A percentile compares a stretch with the other conserved stretches of the same genome.
phyloP scores from a whole-genome alignment of 345 rosid genomes.

The Reutealis trisperma region DNA sequence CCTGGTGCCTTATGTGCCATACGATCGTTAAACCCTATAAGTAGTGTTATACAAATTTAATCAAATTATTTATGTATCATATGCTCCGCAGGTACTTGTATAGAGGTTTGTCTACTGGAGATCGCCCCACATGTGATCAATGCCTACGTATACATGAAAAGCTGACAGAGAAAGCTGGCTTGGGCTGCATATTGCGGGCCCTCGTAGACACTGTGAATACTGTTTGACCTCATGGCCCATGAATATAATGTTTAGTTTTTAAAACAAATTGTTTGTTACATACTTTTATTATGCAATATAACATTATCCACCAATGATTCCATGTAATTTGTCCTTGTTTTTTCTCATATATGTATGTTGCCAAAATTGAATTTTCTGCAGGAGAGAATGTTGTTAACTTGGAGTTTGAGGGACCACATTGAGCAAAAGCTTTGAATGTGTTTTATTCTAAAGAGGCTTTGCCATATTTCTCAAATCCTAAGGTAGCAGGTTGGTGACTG shows the following conservation, averaged over 20 bases:
- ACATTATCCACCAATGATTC: background rate
- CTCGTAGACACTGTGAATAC: slow-evolving; percentile 75
- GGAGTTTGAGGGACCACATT: no score
- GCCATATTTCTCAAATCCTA: no score
- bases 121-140: slow-evolving; percentile 89
- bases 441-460: no score
- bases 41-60: background rate
- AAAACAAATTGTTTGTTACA: background rate
- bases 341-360: no score
- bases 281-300: background rate
- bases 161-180: slow-evolving; percentile 88
- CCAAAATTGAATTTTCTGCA: background rate
- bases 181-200: slow-evolving; percentile 84
- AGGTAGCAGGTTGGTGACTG: no score
- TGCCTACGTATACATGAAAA: slow-evolving; percentile 87
- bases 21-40: background rate
- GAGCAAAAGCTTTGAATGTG: no score
- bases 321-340: background rate
- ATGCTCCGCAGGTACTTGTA: slow-evolving; percentile 62
- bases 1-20: background rate
- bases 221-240: slow-evolving; percentile 42
- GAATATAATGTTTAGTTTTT: background rate
- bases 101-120: slow-evolving; percentile 87
- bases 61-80: background rate
- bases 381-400: background rate